These are phyloP conservation scores for Echinosophora koreensis DNA, from an alignment of 306 rosid genomes.

Conservation along the genomic window DNA sequence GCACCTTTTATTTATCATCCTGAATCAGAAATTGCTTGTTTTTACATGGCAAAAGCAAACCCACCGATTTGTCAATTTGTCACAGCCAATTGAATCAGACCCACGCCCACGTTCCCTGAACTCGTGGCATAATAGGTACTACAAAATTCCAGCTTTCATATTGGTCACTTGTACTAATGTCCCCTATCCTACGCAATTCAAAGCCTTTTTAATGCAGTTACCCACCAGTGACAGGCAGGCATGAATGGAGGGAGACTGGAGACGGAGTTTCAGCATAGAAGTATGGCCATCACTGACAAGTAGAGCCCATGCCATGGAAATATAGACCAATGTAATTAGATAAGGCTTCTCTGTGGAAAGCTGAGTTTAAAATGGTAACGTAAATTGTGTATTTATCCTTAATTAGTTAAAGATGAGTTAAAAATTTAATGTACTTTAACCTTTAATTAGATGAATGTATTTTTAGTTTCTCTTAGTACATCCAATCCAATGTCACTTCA, in stretches of 20 bases:
- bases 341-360: too few species aligned
- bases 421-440: too few species aligned
- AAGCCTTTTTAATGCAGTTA: slow-evolving; percentile 36
- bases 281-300: slow-evolving; percentile 27
- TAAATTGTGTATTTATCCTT: too few species aligned
- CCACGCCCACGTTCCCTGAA: slow-evolving; percentile 24
- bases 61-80: slow-evolving; percentile 30
- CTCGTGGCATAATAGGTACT: slow-evolving; percentile 33
- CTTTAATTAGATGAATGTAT: too few species aligned
- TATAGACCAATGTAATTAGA: too few species aligned
- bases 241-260: slow-evolving; percentile 54
- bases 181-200: slow-evolving; percentile 38
- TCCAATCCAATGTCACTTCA: too few species aligned
- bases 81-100: slow-evolving; percentile 4
- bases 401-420: too few species aligned
- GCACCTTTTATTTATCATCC: background rate
- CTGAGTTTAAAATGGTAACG: too few species aligned
- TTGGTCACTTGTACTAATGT: slow-evolving; percentile 32
- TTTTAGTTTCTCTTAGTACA: too few species aligned
- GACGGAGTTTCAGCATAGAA: slow-evolving; percentile 51
- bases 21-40: background rate
- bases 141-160: background rate
- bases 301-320: slow-evolving; percentile 38
- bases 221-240: slow-evolving; percentile 46
- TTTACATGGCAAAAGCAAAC: slow-evolving; percentile 27